Conservation (phyloP, 306 rosid species). For the Cicer pinnatifidum region DNA sequence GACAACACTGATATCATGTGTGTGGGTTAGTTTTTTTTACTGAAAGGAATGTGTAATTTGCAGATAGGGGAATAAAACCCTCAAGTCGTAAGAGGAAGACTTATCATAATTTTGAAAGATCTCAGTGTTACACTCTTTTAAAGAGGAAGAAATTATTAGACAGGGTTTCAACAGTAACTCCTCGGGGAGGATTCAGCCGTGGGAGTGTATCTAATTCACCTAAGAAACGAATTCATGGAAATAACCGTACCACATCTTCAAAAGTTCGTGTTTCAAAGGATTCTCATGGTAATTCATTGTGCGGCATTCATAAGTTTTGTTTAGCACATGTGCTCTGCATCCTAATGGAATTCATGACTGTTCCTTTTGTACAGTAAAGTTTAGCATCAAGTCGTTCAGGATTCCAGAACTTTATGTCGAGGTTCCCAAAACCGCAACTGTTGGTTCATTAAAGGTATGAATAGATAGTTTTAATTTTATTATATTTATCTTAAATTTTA, state of each 20-base stretch:
- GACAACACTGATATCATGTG: background rate
- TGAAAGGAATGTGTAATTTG: slow-evolving; percentile 38
- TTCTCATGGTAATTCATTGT: slow-evolving; percentile 67
- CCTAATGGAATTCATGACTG: slow-evolving; percentile 41
- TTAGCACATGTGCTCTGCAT: slow-evolving; percentile 41
- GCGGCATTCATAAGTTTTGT: slow-evolving; percentile 23
- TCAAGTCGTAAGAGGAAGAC: slow-evolving; percentile 67
- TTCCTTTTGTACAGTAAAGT: slow-evolving; percentile 66
- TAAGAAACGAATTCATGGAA: slow-evolving; percentile 53
- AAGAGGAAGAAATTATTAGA: slow-evolving; percentile 73
- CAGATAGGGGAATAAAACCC: slow-evolving; percentile 59
- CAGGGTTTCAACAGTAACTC: slow-evolving; percentile 58
- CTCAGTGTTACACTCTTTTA: slow-evolving; percentile 52
- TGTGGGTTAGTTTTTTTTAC: slow-evolving; percentile 12
- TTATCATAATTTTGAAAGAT: slow-evolving; percentile 55
- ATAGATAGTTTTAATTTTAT: slow-evolving; percentile 7
- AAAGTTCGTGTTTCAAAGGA: slow-evolving; percentile 58
- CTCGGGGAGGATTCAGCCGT: slow-evolving; percentile 78
- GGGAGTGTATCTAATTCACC: slow-evolving; percentile 79
- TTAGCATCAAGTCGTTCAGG: slow-evolving; percentile 85
- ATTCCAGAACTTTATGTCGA: slow-evolving; percentile 87
- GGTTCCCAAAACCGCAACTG: slow-evolving; percentile 82
- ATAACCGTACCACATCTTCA: slow-evolving; percentile 50
- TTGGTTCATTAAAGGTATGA: slow-evolving; percentile 83
- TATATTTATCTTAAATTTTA: background rate